Conservation (phyloP, 1,284 basidiomycete species). For the Leucoagaricus sp. region DNA sequence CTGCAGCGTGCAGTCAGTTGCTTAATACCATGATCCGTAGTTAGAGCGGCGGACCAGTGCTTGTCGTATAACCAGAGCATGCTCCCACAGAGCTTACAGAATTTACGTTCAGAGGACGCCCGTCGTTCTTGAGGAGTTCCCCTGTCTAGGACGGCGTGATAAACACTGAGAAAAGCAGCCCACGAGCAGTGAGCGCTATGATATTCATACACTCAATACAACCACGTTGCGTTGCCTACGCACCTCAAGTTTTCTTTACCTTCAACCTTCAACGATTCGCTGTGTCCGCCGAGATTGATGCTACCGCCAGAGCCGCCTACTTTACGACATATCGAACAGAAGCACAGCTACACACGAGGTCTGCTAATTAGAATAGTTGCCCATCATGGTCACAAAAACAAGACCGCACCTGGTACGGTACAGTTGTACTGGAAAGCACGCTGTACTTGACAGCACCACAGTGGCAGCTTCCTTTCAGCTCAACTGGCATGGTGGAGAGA, state of each 20-base stretch:
- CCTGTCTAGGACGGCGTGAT: slow-evolving; percentile 55
- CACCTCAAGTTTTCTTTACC: slow-evolving; percentile 56
- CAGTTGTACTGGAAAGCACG: slow-evolving; percentile 53
- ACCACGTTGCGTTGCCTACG: background rate
- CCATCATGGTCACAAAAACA: background rate
- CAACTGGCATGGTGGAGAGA: slow-evolving; percentile 44
- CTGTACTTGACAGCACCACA: slow-evolving; percentile 58
- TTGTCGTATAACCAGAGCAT: slow-evolving; percentile 65
- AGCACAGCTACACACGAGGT: slow-evolving; percentile 42
- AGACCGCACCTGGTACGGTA: slow-evolving; percentile 54
- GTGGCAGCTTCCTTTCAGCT: slow-evolving; percentile 60
- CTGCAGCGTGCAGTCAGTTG: slow-evolving; percentile 31
- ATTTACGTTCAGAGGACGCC: slow-evolving; percentile 54
- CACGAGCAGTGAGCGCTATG: background rate
- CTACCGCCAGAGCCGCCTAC: slow-evolving; percentile 61
- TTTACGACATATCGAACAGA: slow-evolving; percentile 67
- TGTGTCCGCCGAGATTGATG: slow-evolving; percentile 56
- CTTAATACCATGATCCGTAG: too few species aligned
- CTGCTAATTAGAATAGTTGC: background rate
- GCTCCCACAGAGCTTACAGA: slow-evolving; percentile 57
- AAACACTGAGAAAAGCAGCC: slow-evolving; percentile 39
- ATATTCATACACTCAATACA: background rate
- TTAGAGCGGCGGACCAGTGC: slow-evolving; percentile 41
- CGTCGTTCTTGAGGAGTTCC: slow-evolving; percentile 47
- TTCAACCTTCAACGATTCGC: slow-evolving; percentile 48